Conservation (phyloP, 2,329 filamentous ascomycete genomes). For the Ophiocordyceps unilateralis region DNA sequence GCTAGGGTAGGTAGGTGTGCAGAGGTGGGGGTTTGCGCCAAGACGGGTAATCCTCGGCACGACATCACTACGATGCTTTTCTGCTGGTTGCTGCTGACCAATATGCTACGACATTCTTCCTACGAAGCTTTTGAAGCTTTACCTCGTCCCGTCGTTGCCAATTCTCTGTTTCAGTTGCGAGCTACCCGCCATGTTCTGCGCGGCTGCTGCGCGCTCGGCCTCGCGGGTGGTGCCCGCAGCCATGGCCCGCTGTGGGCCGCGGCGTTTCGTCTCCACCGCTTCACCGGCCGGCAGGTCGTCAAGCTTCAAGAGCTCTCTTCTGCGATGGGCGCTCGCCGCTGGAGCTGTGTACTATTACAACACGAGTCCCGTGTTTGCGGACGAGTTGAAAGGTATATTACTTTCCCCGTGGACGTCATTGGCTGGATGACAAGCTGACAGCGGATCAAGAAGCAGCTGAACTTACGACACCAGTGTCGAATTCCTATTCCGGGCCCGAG, state of each 20-base stretch:
- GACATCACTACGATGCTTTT: too few species aligned
- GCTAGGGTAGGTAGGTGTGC: too few species aligned
- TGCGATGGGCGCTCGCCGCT: slow-evolving; percentile 59
- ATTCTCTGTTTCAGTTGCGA: neutral
- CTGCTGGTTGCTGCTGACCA: too few species aligned
- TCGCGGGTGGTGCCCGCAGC: slow-evolving; percentile 26
- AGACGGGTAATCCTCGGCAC: neutral
- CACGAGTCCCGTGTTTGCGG: slow-evolving; percentile 73
- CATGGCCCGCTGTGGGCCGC: slow-evolving; percentile 19
- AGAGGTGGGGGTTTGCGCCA: too few species aligned
- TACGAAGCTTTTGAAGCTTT: neutral
- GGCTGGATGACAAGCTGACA: neutral
- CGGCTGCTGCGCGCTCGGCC: slow-evolving; percentile 27
- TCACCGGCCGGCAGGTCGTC: slow-evolving; percentile 45
- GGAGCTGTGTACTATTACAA: slow-evolving; percentile 87
- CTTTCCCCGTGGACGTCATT: neutral
- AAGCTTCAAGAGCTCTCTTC: slow-evolving; percentile 63
- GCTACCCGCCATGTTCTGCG: neutral
- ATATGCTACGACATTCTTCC: neutral
- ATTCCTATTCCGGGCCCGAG: slow-evolving; percentile 37
- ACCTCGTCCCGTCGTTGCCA: neutral
- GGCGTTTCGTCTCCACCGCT: slow-evolving; percentile 35
- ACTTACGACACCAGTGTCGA: slow-evolving; percentile 19
- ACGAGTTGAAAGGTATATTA: slow-evolving; percentile 52
- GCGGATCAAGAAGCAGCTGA: neutral